These are phyloP conservation scores for Trichothecium sympodiale DNA, from an alignment of 2,329 filamentous ascomycete species.

Conservation along the genomic window DNA sequence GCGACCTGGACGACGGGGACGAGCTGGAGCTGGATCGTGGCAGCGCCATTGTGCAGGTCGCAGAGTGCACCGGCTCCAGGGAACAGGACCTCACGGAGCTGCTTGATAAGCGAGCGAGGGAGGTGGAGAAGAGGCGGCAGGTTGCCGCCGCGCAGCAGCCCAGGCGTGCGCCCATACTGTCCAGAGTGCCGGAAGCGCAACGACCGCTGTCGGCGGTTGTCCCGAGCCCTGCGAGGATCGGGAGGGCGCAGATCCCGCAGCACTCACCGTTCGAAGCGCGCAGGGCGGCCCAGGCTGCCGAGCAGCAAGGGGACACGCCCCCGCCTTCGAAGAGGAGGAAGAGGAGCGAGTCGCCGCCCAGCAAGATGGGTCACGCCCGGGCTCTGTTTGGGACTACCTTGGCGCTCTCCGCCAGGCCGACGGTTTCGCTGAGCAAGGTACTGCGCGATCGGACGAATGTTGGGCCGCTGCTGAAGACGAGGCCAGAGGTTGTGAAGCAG, in stretches of 20 bases:
- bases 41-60: constrained; percentile 68
- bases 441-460: constrained; percentile 12
- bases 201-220: constrained; percentile 29
- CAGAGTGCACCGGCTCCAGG: constrained; percentile 58
- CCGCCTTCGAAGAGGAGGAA: constrained; percentile 15
- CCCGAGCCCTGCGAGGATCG: constrained; percentile 17
- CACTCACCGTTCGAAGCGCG: constrained; percentile 23
- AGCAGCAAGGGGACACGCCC: constrained; percentile 8
- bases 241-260: constrained; percentile 19
- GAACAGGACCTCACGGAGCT: constrained; percentile 71
- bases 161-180: constrained; percentile 9
- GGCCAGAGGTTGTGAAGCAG: background rate
- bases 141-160: constrained; percentile 27
- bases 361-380: constrained; percentile 20
- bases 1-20: constrained; percentile 66
- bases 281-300: constrained; percentile 3
- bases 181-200: constrained; percentile 27
- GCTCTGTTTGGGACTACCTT: constrained; percentile 23
- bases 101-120: constrained; percentile 55
- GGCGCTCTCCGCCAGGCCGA: constrained; percentile 15
- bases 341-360: constrained; percentile 17
- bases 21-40: constrained; percentile 70
- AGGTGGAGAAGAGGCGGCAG: constrained; percentile 38
- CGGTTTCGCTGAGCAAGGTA: constrained; percentile 8
- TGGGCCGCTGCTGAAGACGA: background rate